Conservation (phyloP, 306 rosid species). For the Prunus mongolica region DNA sequence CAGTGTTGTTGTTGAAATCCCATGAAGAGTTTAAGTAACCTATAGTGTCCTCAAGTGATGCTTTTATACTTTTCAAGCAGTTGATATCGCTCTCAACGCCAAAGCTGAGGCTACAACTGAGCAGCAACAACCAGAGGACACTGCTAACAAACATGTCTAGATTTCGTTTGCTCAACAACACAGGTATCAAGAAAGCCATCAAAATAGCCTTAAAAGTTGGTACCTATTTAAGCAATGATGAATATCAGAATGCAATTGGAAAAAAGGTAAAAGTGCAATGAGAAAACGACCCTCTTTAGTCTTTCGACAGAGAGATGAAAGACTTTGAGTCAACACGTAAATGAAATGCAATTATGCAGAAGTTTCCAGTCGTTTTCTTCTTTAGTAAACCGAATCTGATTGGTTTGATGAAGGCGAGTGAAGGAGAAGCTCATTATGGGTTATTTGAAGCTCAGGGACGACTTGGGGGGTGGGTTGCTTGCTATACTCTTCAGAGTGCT, state of each 20-base stretch:
- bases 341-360: neutral
- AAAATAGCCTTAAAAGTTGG: conserved; percentile 2
- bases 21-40: conserved; percentile 46
- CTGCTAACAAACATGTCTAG: too few species aligned
- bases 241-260: neutral
- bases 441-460: neutral
- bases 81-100: conserved; percentile 39
- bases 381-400: neutral
- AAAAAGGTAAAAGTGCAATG: too few species aligned
- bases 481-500: neutral
- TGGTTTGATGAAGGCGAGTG: neutral
- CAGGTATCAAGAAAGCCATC: neutral
- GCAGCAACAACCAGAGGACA: conserved; percentile 33
- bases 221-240: neutral
- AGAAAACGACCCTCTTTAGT: neutral
- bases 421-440: neutral
- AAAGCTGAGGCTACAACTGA: conserved; percentile 37
- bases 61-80: conserved; percentile 16
- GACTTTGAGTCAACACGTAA: neutral
- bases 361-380: too few species aligned
- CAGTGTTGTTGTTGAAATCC: conserved; percentile 57
- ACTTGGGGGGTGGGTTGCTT: neutral
- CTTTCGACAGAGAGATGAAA: neutral
- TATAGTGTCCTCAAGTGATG: conserved; percentile 48
- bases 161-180: too few species aligned